Evolutionary conservation across 1,284 basidiomycete genomes (phyloP).

Genomic region (Marasmius oreades): DNA sequence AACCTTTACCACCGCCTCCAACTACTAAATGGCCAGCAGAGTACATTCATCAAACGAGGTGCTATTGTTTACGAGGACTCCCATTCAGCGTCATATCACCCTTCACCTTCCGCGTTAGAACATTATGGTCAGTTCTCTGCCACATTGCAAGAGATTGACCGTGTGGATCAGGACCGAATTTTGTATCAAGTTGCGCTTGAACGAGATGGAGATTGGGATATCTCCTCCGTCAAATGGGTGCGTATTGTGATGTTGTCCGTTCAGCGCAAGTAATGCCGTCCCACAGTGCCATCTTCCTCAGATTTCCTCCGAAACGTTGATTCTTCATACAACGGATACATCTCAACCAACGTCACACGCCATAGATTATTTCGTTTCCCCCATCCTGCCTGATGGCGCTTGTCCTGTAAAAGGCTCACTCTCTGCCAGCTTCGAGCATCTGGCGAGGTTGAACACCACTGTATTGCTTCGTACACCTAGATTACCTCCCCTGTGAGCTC

Average conservation of each 20-base stretch:
- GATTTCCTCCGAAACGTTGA: slow-evolving; percentile 50
- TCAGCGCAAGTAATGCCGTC: slow-evolving; percentile 13
- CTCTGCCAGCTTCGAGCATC: slow-evolving; percentile 25
- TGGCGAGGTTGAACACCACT: slow-evolving; percentile 48
- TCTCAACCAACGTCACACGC: slow-evolving; percentile 47
- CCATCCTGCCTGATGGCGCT: slow-evolving; percentile 59
- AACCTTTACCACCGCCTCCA: slow-evolving; percentile 12
- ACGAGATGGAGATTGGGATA: slow-evolving; percentile 55
- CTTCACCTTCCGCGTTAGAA: slow-evolving; percentile 37
- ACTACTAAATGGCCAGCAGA: slow-evolving; percentile 19
- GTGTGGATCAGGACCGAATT: slow-evolving; percentile 34
- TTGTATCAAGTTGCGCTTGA: slow-evolving; percentile 77
- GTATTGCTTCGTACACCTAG: slow-evolving; percentile 43
- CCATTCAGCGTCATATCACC: slow-evolving; percentile 31
- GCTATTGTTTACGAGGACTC: slow-evolving; percentile 30
- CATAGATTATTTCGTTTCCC: slow-evolving; percentile 67
- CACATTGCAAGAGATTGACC: slow-evolving; percentile 27
- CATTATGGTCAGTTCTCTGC: slow-evolving; percentile 42
- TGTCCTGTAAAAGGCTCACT: slow-evolving; percentile 42
- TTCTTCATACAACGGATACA: slow-evolving; percentile 47
- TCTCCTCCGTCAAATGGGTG: slow-evolving; percentile 72
- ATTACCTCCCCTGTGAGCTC: slow-evolving; percentile 55
- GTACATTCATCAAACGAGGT: slow-evolving; percentile 31
- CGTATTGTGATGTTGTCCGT: slow-evolving; percentile 28
- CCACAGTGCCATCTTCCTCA: slow-evolving; percentile 57